Evolutionary conservation across 805 yeast species (phyloP), one percentile per base, ranked within the genome.

Genomic region (Metschnikowia vanudenii): DNA sequence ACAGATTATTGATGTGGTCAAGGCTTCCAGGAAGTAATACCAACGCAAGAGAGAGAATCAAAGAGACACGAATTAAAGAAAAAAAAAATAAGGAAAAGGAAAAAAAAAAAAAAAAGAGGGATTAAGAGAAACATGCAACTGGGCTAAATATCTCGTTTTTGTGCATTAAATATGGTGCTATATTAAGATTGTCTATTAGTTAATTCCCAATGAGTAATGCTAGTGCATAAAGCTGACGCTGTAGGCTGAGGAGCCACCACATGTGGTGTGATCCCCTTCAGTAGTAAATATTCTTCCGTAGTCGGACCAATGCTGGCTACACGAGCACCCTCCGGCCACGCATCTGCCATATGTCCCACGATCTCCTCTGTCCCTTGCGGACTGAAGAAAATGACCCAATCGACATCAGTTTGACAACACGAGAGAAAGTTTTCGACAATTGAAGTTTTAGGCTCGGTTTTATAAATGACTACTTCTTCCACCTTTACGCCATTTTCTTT

Each of bases 261-360:
- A 33, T 78, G 67, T 1, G 91, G 88, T 0, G 37, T 53, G 2
- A 92, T 61, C 0, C 80, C 83, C 16, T 78, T 71, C 1, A 70
- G 62, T 4, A 62, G 32, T 36, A 91, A 65, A 57, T 78, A 89
- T 33, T 69, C 73, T 45, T 85, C 81, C 0, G 98, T 92, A 0
- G 97, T 92, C 2, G 97, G 97, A 0, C 98, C 98, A 47, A 92
- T 92, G 3, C 91, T 82, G 0, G 96, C 97, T 13, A 89, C 67
- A 39, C 72, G 75, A 37, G 71, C 63, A 1, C 54, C 46, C 3
- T 47, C 34, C 2, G 55, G 57, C 13, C 37, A 24, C 2, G 40
- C 39, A 8, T 32, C 28, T 8, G 36, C 44, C 26, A 70, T 42
- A 50, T 74, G 73, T 9, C 75, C 64, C 3, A 87, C 78, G 11